These are phyloP conservation scores for Rhizoclosmatium globosum DNA, from an alignment of 192 early-diverging fungal genomes.

Conservation along the genomic window DNA sequence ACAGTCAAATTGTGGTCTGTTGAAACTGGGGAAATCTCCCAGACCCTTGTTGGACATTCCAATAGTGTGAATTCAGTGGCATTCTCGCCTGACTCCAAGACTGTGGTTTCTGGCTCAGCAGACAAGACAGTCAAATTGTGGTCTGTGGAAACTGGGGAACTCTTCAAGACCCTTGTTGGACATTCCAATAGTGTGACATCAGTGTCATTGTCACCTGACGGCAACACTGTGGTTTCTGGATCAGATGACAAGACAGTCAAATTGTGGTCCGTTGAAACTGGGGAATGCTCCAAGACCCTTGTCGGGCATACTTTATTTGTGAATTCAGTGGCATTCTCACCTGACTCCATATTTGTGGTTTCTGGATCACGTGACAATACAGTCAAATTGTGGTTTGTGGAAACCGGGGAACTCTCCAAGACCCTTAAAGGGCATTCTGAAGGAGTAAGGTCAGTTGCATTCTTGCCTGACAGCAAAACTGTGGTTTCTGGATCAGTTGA, in stretches of 20 bases:
- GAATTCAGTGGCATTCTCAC: constrained; percentile 8
- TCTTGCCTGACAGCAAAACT: constrained; percentile 52
- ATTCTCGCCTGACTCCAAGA: too few relatives aligned
- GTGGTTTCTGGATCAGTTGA: constrained; percentile 11
- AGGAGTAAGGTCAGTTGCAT: not conserved
- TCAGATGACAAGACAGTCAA: constrained; percentile 16
- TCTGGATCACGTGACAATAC: not conserved
- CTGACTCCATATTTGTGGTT: not conserved
- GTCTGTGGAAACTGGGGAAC: too few relatives aligned
- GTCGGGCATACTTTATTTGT: not conserved
- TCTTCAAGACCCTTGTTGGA: too few relatives aligned
- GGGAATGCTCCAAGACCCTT: not conserved
- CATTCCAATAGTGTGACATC: too few relatives aligned
- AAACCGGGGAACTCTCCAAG: not conserved
- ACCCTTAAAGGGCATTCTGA: constrained; percentile 31
- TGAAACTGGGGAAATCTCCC: too few relatives aligned
- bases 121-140: too few relatives aligned
- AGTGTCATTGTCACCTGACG: too few relatives aligned
- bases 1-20: too few relatives aligned
- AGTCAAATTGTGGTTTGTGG: constrained; percentile 1
- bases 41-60: too few relatives aligned
- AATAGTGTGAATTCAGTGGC: too few relatives aligned
- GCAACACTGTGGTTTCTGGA: too few relatives aligned
- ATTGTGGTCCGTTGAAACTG: constrained; percentile 52
- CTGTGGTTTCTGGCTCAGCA: too few relatives aligned